Evolutionary conservation across 805 yeast species (phyloP), one percentile per base, ranked within the genome.

Genomic region (Starmera dryadoides): DNA sequence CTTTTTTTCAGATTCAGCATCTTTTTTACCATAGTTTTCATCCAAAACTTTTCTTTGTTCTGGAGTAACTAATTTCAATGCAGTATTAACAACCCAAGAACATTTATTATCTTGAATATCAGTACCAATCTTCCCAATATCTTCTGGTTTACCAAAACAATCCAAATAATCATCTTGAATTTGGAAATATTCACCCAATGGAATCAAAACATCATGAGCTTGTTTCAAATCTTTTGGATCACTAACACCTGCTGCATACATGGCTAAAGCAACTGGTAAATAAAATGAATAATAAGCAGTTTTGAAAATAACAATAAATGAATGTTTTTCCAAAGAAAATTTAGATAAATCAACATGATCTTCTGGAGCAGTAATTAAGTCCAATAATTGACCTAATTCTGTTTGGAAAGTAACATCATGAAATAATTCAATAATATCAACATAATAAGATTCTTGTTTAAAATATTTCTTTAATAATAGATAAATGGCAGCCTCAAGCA

Each of bases 91-190:
- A 40, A 93, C 80, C 99, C 99, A 93, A 33, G 96, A 85, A 66
- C 99, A 93, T 66, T 93, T 93, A 77, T 93, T 93, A 66, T 93
- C 99, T 68, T 85, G 85, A 58, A 93, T 93, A 62, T 93, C 99
- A 43, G 98, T 93, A 51, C 99, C 99, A 52, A 93, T 87, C 73
- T 93, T 93, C 47, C 99, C 99, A 58, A 89, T 93, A 56, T 91
- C 87, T 59, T 86, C 94, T 33, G 98, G 96, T 53, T 91, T 87
- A 49, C 98, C 99, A 58, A 86, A 93, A 64, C 96, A 86, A 65
- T 93, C 99, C 49, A 93, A 76, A 69, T 73, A 93, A 63, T 93
- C 99, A 60, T 93, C 99, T 69, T 93, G 98, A 52, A 93, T 86
- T 71, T 93, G 99, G 81, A 93, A 93, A 63, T 93, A 93, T 64